Evolutionary conservation across 2,329 filamentous ascomycete species (phyloP).

Genomic region (Fusarium paranaense): DNA sequence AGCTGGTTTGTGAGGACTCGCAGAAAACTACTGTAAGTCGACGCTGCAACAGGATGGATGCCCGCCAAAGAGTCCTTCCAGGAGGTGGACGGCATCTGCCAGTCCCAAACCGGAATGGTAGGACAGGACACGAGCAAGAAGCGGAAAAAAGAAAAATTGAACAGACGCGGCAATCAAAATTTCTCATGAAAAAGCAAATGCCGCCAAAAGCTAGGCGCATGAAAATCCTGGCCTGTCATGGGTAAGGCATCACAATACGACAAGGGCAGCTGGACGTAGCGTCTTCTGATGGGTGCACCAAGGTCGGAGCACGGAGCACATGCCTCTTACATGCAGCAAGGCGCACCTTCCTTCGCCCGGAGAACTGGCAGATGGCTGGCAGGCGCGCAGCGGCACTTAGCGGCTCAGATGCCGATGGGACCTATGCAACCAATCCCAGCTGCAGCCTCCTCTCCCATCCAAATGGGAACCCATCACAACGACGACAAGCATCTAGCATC

Average conservation of each 20-base stretch:
- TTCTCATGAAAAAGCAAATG: conserved; percentile 1
- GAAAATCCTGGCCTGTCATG: conserved; percentile 6
- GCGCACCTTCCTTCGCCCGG: not conserved
- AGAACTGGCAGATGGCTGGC: conserved; percentile 8
- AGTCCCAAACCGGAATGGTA: not conserved
- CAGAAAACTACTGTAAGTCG: not conserved
- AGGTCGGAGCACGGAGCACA: not conserved
- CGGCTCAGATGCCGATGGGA: conserved; percentile 32
- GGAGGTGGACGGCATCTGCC: not conserved
- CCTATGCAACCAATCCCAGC: conserved; percentile 31
- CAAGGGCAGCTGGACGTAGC: not conserved
- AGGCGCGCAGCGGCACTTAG: conserved; percentile 28
- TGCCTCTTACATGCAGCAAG: conserved; percentile 2
- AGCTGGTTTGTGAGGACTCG: not conserved
- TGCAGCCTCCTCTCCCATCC: conserved; percentile 18
- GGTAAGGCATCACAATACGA: conserved; percentile 5
- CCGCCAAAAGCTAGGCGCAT: not conserved
- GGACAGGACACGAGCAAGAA: not conserved
- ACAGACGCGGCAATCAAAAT: not conserved
- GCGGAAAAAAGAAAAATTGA: not conserved
- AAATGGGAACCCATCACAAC: conserved; percentile 8
- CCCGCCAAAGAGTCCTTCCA: not conserved
- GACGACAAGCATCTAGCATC: conserved; percentile 11
- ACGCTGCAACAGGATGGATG: not conserved
- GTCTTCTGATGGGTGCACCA: not conserved